Base-by-base conservation (phyloP, 306 rosid species). In the Argentina anserina region DNA sequence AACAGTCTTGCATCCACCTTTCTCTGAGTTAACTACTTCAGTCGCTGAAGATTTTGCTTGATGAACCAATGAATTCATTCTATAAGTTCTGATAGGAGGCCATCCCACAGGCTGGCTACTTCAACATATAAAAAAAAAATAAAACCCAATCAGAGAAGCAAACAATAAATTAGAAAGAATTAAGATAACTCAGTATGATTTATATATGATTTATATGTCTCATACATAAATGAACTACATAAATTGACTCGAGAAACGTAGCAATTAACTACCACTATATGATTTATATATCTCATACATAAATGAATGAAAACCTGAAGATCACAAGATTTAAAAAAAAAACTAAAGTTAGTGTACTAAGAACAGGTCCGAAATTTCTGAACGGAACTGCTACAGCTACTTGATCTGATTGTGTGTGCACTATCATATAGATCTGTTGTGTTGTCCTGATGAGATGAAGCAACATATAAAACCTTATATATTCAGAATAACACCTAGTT, bases 101-200 rank as follows among this genome's bases (percentile, higher is more conserved):
- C 99, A 94, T 62, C 99, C 99, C 78, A 94, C 96, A 45, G 90
- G 91, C 85, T 91, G 97, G 83, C 95, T 94, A 86, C 81, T 71
- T 29, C 68, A 76, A 70, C 77, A 69, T 77, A 83, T 75, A 33
- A 75, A 71, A 84, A 71, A 84, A 21, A 67, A 47, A 56, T 29
- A 9, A 11, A 83, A 73, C 37, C 60, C 47, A 56, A 56, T 75
- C 71, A 84, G 81, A 59, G 17, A 62, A 71, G 28, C 72, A 68
- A 77, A 29, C 13, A 70, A 71, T 71, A 50, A n/a, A 26, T 10
- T 21, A 64, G n/a, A 3, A 26, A 29, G 7, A 33, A 49, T 41
- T 18, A 52, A 17, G 53, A 59, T 7, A 43, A 50, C 26, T 64
- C 52, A 39, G 2, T 15, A 73, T 13, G 26, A n/a, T n/a, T n/a